Evolutionary conservation across 441 rosid species (phyloP), one percentile per base, ranked within the genome.

Genomic region (Capsella rubella): DNA sequence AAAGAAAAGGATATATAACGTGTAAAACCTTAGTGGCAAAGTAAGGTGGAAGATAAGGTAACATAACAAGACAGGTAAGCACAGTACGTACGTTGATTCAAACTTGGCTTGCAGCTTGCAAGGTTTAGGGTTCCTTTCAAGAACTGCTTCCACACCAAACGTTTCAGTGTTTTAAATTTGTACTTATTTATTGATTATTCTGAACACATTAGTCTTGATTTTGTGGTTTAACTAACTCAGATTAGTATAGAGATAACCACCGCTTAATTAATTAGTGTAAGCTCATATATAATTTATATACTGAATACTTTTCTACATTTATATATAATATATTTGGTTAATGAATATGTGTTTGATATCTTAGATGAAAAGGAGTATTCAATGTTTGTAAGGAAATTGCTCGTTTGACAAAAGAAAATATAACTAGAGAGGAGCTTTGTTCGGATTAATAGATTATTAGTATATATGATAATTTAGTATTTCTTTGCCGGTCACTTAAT

Each of bases 61-160:
- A 78, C 55, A 43, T 10, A 56, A 54, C 67, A 53, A 74, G 71
- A 76, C 71, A 69, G 45, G 49, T 64, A 61, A 61, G 50, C 71
- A 27, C 58, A 61, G 55, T 61, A 54, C 28, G 55, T 61, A 54
- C 28, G 63, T 47, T 55, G 65, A 47, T 47, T 47, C 60, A 46
- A 35, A 50, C 25, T 7, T 67, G 5, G 21, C 14, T 67, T 76
- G 21, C 47, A 25, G 25, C 60, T n/a, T 56, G 77, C 73, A 71
- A 78, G 85, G 88, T 87, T 78, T 34, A 77, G 74, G 58, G 80
- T 69, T 64, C 77, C 82, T 81, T 63, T 84, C 86, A 75, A 15
- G 34, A 42, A 61, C 73, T 77, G 73, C 47, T 72, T 72, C 81
- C 84, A 85, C 90, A 85, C 90, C 92, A 67, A 83, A 85, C 82